Evolutionary conservation across 2,329 filamentous ascomycete species (phyloP).

Genomic region (Dothideomycetidae sp.): DNA sequence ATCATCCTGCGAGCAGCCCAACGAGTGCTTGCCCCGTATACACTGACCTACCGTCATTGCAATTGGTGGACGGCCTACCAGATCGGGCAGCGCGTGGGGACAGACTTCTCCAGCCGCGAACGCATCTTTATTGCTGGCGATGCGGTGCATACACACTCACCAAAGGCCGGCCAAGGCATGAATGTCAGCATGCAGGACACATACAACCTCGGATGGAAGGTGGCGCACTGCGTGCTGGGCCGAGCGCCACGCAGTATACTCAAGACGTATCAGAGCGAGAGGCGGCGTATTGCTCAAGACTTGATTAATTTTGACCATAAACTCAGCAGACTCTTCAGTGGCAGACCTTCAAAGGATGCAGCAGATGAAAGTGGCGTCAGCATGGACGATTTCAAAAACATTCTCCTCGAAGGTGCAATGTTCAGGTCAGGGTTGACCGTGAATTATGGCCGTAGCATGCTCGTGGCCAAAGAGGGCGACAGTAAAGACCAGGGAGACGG

Average conservation of each 20-base stretch:
- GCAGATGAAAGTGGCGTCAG: slow-evolving; percentile 47
- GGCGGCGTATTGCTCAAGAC: slow-evolving; percentile 30
- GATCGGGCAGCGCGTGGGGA: slow-evolving; percentile 35
- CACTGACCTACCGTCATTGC: slow-evolving; percentile 47
- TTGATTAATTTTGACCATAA: slow-evolving; percentile 41
- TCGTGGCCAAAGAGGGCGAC: slow-evolving; percentile 41
- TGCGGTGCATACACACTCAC: slow-evolving; percentile 39
- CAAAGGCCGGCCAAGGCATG: slow-evolving; percentile 58
- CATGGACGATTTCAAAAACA: slow-evolving; percentile 48
- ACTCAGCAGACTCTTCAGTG: slow-evolving; percentile 36
- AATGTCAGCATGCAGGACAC: slow-evolving; percentile 57
- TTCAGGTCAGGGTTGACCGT: slow-evolving; percentile 45
- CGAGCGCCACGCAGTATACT: slow-evolving; percentile 18
- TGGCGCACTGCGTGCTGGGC: slow-evolving; percentile 34
- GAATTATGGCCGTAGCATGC: slow-evolving; percentile 42
- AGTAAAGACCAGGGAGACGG: slow-evolving; percentile 33
- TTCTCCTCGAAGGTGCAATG: slow-evolving; percentile 44
- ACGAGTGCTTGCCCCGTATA: slow-evolving; percentile 53
- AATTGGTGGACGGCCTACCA: slow-evolving; percentile 57
- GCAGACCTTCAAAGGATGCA: slow-evolving; percentile 43
- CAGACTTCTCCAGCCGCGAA: slow-evolving; percentile 39
- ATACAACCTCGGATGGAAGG: slow-evolving; percentile 45
- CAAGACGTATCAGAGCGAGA: slow-evolving; percentile 16
- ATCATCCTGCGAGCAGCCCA: slow-evolving; percentile 49
- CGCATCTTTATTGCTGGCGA: slow-evolving; percentile 59